These are phyloP conservation scores for Cyclostephanos tholiformis DNA, from an alignment of 108 stramenopile species.

Conservation along the genomic window DNA sequence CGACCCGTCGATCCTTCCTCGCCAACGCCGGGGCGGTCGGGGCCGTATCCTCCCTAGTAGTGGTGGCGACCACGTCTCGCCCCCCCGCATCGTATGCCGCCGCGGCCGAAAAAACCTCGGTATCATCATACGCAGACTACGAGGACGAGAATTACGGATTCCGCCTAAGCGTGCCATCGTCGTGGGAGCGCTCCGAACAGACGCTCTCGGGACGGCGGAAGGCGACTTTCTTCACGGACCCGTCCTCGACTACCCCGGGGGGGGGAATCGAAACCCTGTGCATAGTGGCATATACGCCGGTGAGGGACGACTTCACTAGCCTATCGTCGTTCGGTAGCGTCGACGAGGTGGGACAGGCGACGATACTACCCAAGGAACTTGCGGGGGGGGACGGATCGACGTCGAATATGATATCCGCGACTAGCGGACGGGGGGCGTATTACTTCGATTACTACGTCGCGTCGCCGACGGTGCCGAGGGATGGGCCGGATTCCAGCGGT, in stretches of 20 bases:
- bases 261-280: constrained; percentile 54
- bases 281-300: constrained; percentile 81
- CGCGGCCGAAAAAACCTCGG: constrained; percentile 8
- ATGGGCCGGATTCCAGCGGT: constrained; percentile 9
- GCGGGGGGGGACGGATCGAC: constrained; percentile 49
- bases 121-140: too few relatives aligned
- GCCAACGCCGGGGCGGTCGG: too few relatives aligned
- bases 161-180: constrained; percentile 53
- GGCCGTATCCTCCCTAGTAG: too few relatives aligned
- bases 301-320: constrained; percentile 80
- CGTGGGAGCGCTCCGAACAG: constrained; percentile 60
- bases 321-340: constrained; percentile 72
- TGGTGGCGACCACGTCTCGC: too few relatives aligned
- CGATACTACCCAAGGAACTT: constrained; percentile 82
- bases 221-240: constrained; percentile 58
- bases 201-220: constrained; percentile 67
- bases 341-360: constrained; percentile 75
- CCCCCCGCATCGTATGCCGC: neutral
- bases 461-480: constrained; percentile 29
- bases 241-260: constrained; percentile 17
- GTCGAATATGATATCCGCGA: constrained; percentile 68
- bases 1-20: too few relatives aligned
- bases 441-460: constrained; percentile 74
- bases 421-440: constrained; percentile 70
- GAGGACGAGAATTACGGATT: constrained; percentile 63